Conservation (phyloP, 257 asterid genomes). For the Dorcoceras hygrometricum region DNA sequence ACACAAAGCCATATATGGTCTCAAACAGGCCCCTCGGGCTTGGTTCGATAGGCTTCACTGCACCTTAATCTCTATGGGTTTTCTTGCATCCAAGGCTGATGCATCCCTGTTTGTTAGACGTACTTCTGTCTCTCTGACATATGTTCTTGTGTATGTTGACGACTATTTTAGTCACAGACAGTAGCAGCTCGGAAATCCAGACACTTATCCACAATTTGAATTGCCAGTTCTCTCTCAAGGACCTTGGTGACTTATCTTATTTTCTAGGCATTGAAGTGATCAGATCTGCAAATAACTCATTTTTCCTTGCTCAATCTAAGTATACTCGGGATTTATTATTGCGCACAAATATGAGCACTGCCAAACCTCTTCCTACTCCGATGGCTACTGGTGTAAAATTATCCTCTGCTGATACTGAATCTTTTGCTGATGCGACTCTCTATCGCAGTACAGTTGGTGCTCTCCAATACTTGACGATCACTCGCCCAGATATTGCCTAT, state of each 20-base stretch:
- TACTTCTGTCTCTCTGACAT: too few species aligned
- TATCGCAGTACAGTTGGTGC: not conserved
- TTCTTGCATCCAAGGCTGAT: not conserved
- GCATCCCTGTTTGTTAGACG: not conserved
- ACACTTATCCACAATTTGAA: too few species aligned
- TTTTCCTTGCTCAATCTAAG: not conserved
- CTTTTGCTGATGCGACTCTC: not conserved
- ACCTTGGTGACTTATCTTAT: not conserved
- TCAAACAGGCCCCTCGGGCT: not conserved
- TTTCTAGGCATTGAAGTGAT: not conserved
- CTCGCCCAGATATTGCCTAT: too few species aligned
- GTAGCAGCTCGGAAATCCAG: too few species aligned
- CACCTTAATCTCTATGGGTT: too few species aligned
- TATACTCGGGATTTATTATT: too few species aligned
- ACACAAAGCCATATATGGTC: not conserved
- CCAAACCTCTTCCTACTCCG: not conserved
- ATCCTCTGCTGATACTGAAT: not conserved
- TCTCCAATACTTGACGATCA: too few species aligned
- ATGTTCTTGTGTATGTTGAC: not conserved
- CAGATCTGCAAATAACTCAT: fast-evolving
- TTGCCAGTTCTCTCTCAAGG: too few species aligned
- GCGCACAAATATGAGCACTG: not conserved
- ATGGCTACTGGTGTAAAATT: not conserved
- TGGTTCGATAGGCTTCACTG: not conserved
- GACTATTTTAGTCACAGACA: too few species aligned